Conservation (phyloP, 2,329 filamentous ascomycete genomes). For the Colletotrichum theobromicola region DNA sequence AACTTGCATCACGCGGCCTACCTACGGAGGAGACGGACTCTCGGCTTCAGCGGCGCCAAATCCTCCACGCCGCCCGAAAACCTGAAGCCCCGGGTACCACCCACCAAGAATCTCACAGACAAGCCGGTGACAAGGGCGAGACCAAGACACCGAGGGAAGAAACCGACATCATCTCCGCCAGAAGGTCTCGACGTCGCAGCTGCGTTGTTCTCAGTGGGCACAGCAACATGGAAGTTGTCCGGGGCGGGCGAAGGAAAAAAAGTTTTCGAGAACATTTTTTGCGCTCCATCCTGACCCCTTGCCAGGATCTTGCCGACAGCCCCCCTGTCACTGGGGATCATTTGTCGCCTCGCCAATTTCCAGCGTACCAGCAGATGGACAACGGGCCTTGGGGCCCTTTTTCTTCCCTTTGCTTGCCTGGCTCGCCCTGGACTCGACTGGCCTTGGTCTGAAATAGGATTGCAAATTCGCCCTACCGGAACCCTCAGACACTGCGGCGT, state of each 20-base stretch:
- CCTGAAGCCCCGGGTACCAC: neutral
- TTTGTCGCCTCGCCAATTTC: slow-evolving; percentile 15
- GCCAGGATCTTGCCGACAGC: slow-evolving; percentile 8
- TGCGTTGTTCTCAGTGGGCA: neutral
- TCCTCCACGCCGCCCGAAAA: neutral
- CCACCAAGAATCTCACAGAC: neutral
- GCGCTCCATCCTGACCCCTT: neutral
- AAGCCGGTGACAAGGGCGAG: neutral
- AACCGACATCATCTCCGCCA: neutral
- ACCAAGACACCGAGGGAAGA: neutral
- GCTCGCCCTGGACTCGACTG: neutral
- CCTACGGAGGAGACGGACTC: neutral
- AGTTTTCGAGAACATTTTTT: neutral
- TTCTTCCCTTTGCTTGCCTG: neutral
- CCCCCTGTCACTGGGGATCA: slow-evolving; percentile 2
- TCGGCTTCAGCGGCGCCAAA: slow-evolving; percentile 7
- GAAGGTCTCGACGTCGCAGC: neutral
- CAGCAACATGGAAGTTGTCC: slow-evolving; percentile 12
- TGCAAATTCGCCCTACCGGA: neutral
- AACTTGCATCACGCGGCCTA: neutral
- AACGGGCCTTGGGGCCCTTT: neutral
- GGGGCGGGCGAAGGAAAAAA: neutral
- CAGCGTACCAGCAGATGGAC: neutral
- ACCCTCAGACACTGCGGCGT: slow-evolving; percentile 19
- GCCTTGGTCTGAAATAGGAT: neutral